These are phyloP conservation scores for Arabidopsis suecica DNA, from an alignment of 345 rosid species.

Conservation along the genomic window DNA sequence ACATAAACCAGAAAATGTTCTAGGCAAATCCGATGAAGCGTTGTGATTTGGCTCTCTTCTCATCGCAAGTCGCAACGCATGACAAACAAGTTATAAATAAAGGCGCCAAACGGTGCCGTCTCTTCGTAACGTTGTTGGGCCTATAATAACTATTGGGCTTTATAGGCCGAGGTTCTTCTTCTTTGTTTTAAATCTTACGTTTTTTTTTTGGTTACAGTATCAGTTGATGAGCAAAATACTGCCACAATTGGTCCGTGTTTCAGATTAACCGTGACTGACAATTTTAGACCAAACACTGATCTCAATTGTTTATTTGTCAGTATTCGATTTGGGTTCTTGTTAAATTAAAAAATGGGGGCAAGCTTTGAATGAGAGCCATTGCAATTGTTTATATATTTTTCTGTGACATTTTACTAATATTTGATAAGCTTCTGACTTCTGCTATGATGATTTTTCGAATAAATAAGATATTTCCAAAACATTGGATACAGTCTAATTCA, in stretches of 20 bases:
- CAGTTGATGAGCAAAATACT: slow-evolving; percentile 43
- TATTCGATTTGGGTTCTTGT: background rate
- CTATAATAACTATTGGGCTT: background rate
- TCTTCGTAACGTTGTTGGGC: background rate
- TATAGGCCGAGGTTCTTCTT: background rate
- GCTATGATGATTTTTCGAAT: too few species aligned
- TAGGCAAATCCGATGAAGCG: background rate
- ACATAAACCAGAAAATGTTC: background rate
- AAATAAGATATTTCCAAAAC: background rate
- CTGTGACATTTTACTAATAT: too few species aligned
- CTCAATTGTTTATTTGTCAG: background rate
- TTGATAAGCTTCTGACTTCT: too few species aligned
- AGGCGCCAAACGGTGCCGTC: background rate
- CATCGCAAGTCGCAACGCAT: background rate
- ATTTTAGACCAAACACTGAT: slow-evolving; percentile 32
- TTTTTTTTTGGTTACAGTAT: background rate
- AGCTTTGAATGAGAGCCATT: background rate
- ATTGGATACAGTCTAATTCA: background rate
- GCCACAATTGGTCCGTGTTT: slow-evolving; percentile 51
- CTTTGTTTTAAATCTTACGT: too few species aligned
- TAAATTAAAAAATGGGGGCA: background rate
- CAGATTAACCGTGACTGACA: slow-evolving; percentile 35
- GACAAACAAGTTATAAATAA: background rate
- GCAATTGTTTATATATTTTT: too few species aligned
- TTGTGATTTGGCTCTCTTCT: background rate